These are phyloP conservation scores for Xylaria sp. DNA, from an alignment of 2,329 filamentous ascomycete genomes.

Conservation along the genomic window DNA sequence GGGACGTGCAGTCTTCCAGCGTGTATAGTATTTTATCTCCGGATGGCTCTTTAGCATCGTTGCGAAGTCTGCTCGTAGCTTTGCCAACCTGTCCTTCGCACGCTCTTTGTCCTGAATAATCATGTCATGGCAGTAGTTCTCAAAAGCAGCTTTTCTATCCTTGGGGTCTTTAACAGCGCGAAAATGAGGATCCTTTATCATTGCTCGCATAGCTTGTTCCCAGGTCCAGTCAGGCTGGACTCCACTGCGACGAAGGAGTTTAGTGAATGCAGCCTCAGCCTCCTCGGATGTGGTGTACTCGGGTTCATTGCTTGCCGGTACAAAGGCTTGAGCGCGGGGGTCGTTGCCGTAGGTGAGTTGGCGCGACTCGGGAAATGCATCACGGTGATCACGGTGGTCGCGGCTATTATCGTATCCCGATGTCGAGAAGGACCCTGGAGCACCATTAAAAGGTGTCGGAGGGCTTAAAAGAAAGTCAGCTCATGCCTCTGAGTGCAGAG, in stretches of 20 bases:
- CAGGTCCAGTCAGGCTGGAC: conserved; percentile 93
- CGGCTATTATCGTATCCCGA: conserved; percentile 34
- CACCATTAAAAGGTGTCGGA: conserved; percentile 50
- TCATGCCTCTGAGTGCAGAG: background rate
- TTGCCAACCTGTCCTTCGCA: conserved; percentile 89
- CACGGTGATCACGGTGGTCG: conserved; percentile 46
- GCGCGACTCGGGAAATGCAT: conserved; percentile 58
- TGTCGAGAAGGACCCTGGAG: conserved; percentile 43
- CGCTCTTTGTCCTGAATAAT: conserved; percentile 92
- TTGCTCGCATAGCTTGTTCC: conserved; percentile 85
- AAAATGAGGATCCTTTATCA: conserved; percentile 90
- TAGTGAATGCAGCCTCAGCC: conserved; percentile 90
- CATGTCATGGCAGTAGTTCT: conserved; percentile 92
- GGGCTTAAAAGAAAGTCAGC: conserved; percentile 38
- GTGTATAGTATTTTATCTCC: conserved; percentile 95
- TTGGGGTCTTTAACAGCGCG: conserved; percentile 91
- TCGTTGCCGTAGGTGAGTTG: conserved; percentile 65
- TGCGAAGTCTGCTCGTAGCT: conserved; percentile 90
- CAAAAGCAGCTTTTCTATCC: conserved; percentile 87
- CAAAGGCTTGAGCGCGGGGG: conserved; percentile 61
- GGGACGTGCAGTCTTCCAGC: conserved; percentile 93
- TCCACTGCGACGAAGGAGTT: conserved; percentile 82
- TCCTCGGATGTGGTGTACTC: conserved; percentile 83
- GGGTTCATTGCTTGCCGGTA: conserved; percentile 71
- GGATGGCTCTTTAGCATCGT: conserved; percentile 96